Percentiles rank a stretch among this genome's conserved stretches.
Conservation (phyloP, 2,329 filamentous ascomycete genomes). For the Ambrosiella cleistominuta region DNA sequence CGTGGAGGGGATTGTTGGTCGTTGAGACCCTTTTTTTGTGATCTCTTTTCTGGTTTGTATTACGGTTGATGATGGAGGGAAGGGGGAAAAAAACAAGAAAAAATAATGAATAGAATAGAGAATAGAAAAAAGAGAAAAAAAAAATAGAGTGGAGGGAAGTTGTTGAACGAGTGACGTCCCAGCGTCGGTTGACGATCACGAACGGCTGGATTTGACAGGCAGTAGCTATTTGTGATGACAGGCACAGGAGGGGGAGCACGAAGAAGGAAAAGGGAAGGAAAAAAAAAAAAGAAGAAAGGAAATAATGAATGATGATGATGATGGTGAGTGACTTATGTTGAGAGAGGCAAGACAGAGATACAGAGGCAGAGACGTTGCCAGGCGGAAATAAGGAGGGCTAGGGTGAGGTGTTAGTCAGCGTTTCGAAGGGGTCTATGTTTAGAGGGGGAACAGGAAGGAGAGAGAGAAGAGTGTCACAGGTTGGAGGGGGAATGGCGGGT, state of each 20-base stretch:
- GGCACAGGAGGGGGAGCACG: not conserved
- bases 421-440: no score
- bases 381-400: no score
- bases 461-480: no score
- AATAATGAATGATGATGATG: not conserved
- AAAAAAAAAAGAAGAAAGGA: constrained; percentile 1
- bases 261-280: not conserved
- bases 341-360: no score
- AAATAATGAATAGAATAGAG: not conserved
- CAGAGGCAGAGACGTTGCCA: no score
- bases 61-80: no score
- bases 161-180: not conserved
- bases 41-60: no score
- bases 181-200: constrained; percentile 1
- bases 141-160: not conserved
- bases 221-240: not conserved
- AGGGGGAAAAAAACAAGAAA: not conserved
- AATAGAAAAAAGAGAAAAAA: not conserved
- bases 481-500: no score
- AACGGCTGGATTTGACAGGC: not conserved
- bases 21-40: not conserved
- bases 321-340: no score
- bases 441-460: no score
- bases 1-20: not conserved
- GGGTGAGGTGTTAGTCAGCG: no score